Evolutionary conservation across 352 stramenopile genomes (phyloP).

Genomic region (Phytophthora quininea): DNA sequence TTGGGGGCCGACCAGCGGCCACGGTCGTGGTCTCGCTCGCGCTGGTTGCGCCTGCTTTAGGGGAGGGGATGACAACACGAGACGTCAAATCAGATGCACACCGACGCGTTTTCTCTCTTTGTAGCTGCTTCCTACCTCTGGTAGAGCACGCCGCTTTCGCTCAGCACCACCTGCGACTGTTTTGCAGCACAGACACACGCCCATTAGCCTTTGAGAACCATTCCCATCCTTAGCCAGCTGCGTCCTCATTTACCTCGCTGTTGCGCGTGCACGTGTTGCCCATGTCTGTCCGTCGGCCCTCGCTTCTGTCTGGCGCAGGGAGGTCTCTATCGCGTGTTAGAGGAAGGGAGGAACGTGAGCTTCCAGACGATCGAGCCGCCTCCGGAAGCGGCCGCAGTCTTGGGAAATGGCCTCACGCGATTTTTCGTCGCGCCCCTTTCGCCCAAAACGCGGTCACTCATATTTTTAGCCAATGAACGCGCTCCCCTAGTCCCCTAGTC

Average conservation of each 20-base stretch:
- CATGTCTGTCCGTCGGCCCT: conserved; percentile 29
- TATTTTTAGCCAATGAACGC: too few relatives aligned
- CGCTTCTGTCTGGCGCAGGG: too few relatives aligned
- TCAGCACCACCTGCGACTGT: conserved; percentile 74
- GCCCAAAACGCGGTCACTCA: neutral
- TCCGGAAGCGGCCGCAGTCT: neutral
- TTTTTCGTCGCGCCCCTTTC: neutral
- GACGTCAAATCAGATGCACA: too few relatives aligned
- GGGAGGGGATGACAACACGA: too few relatives aligned
- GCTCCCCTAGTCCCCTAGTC: neutral
- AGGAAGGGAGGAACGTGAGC: too few relatives aligned
- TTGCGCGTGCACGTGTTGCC: conserved; percentile 69
- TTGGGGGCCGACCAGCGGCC: conserved; percentile 79
- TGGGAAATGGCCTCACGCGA: neutral
- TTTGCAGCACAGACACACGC: neutral
- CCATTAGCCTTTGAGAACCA: neutral
- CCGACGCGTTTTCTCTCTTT: too few relatives aligned
- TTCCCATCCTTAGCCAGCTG: too few relatives aligned
- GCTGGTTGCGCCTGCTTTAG: conserved; percentile 13
- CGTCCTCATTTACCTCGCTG: conserved; percentile 42
- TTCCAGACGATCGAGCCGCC: neutral
- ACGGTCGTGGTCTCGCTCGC: conserved; percentile 44
- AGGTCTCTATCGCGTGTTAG: too few relatives aligned
- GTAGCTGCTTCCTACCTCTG: conserved; percentile 31
- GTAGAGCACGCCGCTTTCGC: conserved; percentile 47